Base-by-base conservation (phyloP, 2,329 filamentous ascomycete species). In the Lachnellula occidentalis region DNA sequence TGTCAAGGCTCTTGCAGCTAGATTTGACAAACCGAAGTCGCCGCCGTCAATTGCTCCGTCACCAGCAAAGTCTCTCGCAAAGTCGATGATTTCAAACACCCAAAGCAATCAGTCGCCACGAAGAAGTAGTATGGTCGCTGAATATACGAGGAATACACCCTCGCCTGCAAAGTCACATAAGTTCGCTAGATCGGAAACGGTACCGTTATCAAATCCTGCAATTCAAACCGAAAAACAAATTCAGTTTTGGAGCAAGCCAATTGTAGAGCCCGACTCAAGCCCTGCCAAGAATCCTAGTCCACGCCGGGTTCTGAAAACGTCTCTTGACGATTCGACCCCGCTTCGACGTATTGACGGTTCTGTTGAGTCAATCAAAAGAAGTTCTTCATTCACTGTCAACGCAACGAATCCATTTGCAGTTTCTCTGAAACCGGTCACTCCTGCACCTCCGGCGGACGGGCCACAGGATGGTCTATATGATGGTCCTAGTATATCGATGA, bases 1-100 rank as follows among this genome's bases (percentile, higher is more conserved):
- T 22, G 63, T 69, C 17, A 67, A 61, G 50, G 62, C 63, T 43
- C 54, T 69, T 5, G 62, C 66, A 19, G 66, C 65, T 17, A 67
- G 57, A 46, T 69, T 66, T 42, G 61, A 65, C 34, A 58, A 49
- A 45, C 49, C 48, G 11, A 50, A 55, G 37, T 46, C 45, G 15
- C 31, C 34, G 37, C 39, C 56, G 5, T 51, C 43, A 5, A 42
- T 34, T 31, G 14, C 52, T 3, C 45, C 51, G 43, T 45, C 56
- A 15, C 52, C 58, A 9, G 57, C 51, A 7, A 61, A 55, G 37
- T 51, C 53, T 7, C 53, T 54, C 45, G 21, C 45, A 21, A 62
- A 57, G 24, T 51, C 58, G 39, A 34, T 17, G 22, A 34, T 31
- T 34, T 19, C 22, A 27, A 54, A 57, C 34, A 17, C 19, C 31